Evolutionary conservation across 305 asterid genomes (phyloP), one percentile per base, ranked within the genome.

Genomic region (Rubia balearica): DNA sequence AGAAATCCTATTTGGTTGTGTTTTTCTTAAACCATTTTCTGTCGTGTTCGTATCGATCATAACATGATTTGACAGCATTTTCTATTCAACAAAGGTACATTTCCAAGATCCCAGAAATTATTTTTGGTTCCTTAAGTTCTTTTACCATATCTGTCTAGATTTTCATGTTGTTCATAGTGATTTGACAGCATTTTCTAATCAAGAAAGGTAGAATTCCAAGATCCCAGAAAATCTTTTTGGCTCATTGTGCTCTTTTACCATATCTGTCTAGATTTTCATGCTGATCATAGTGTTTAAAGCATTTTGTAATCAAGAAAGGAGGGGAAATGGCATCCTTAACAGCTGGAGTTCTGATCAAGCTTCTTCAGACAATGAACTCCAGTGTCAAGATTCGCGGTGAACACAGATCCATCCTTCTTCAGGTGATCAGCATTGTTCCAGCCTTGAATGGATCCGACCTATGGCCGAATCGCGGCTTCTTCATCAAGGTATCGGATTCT

Each of bases 341-440:
- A 27, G 92, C 97, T 24, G 96, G 94, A 71, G 92, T 90, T 11
- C 84, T 89, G n/a, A 79, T 93, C 57, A 89, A 91, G 69, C 96
- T 93, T 73, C 92, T 93, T 38, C 88, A 87, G 68, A 85, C 74
- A 11, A 89, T 89, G 10, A 71, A 90, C 67, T 88, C 98, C 40
- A 84, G 82, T 83, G 62, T 78, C 5, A 88, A 88, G 70, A 84
- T 89, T 36, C 85, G 91, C 0, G 96, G 96, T 0, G 94, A 86
- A 73, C 59, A 93, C n/a, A 74, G 97, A 4, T 87, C 96, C 1
- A 69, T 87, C 48, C 88, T 90, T 1, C 70, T 93, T 30, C 96
- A 93, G 68, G 96, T 88, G 38, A 86, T 88, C 84, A 85, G 88
- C 87, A 93, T 93, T 22, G 96, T 93, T n/a, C 97, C 97, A 3